Evolutionary conservation across 306 rosid species (phyloP), one percentile per base, ranked within the genome.

Genomic region (Rosa multiflora): DNA sequence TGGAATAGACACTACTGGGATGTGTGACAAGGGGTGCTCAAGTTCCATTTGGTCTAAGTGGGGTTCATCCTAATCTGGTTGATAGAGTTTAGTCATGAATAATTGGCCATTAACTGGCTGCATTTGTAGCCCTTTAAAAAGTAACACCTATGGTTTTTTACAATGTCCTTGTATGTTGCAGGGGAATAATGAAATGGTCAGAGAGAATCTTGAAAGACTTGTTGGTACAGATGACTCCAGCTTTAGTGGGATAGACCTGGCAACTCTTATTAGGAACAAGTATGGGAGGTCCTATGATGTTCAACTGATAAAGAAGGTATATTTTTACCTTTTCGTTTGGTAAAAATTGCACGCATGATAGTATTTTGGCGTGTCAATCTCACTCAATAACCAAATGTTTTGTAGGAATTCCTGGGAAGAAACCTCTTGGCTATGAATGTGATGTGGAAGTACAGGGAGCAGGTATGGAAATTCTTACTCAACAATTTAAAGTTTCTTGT

Each of bases 371-470:
- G 39, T 55, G 74, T 46, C 46, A 35, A 66, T 66, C 70, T 66
- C 70, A 37, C 70, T 66, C 21, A 7, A 39, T 14, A 15, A 15
- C 20, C 11, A 37, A 37, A 66, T 66, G 46, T 39, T 37, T 66
- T 82, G 43, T 75, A 95, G 99, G 97, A 95, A 86, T 95, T 95
- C 90, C 86, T 95, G 93, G 99, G 99, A 82, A 90, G 94, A 84
- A 95, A 91, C 81, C 90, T 95, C 63, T 92, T 95, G 73, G 99
- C 99, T 59, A 71, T 95, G 89, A 95, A 95, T 83, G 97, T 95
- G 89, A 95, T 95, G 99, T 95, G 99, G 99, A 95, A 95, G 85
- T 95, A 89, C 88, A 85, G 80, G 90, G 99, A 95, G 85, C 99
- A 95, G 99, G 99, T 95, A 84, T 46, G 63, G 59, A 51, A 62